Conservation (phyloP, 2,329 filamentous ascomycete genomes). For the Xylaria polymorpha region DNA sequence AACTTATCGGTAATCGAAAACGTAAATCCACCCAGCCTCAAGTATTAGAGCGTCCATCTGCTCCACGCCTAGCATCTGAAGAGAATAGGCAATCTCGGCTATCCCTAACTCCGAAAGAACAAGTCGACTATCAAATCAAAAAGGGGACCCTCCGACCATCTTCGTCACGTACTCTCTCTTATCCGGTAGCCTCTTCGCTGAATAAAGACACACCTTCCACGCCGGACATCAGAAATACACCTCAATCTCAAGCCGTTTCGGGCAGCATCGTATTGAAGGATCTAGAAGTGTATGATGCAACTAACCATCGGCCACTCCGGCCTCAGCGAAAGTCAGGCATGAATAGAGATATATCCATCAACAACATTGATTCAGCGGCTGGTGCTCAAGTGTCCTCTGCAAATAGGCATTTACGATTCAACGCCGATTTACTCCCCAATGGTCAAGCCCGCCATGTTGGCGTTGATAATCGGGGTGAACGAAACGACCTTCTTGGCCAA, state of each 20-base stretch:
- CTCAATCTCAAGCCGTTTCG: constrained; percentile 15
- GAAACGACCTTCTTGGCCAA: neutral
- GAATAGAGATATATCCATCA: neutral
- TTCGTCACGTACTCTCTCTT: neutral
- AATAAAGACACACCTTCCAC: neutral
- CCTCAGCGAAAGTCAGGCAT: neutral
- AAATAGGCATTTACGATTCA: neutral
- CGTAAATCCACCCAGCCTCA: constrained; percentile 24
- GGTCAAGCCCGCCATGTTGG: neutral
- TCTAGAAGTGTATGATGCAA: constrained; percentile 43
- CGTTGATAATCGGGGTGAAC: neutral
- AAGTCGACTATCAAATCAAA: constrained; percentile 29
- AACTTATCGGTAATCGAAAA: constrained; percentile 38
- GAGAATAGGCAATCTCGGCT: constrained; percentile 15
- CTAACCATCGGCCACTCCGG: constrained; percentile 33
- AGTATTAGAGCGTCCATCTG: constrained; percentile 13
- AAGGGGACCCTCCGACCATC: constrained; percentile 1
- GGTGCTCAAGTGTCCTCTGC: neutral
- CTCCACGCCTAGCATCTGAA: constrained; percentile 4
- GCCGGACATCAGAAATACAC: neutral
- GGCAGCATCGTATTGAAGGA: constrained; percentile 42
- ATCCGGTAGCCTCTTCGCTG: neutral
- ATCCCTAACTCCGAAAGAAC: constrained; percentile 29
- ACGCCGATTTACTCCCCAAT: neutral
- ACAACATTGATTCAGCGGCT: neutral